These are phyloP conservation scores for Vicia sativa DNA, from an alignment of 306 rosid species.

Conservation along the genomic window DNA sequence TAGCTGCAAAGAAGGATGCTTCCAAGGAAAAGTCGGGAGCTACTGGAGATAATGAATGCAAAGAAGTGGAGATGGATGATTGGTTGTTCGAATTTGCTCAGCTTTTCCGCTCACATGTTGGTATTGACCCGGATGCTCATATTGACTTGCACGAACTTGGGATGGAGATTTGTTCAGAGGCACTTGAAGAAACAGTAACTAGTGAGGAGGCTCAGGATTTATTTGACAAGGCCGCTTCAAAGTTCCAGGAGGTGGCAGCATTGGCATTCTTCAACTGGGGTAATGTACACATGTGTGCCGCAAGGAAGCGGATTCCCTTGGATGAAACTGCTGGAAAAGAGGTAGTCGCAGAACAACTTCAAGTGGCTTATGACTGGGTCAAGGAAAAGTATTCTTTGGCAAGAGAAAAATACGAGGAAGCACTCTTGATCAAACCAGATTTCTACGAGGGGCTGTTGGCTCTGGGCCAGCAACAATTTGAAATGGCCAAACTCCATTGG, in stretches of 20 bases:
- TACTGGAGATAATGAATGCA: conserved; percentile 70
- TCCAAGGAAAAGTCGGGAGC: conserved; percentile 60
- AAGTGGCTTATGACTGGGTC: conserved; percentile 94
- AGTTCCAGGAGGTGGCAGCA: conserved; percentile 99
- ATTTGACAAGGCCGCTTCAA: conserved; percentile 90
- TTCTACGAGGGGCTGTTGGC: conserved; percentile 94
- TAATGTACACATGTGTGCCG: conserved; percentile 96
- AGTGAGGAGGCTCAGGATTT: conserved; percentile 94
- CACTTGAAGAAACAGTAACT: conserved; percentile 93
- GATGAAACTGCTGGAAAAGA: conserved; percentile 89
- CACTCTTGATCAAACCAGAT: conserved; percentile 85
- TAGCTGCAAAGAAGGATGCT: conserved; percentile 53
- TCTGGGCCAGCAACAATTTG: conserved; percentile 92
- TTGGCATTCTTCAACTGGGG: conserved; percentile 98
- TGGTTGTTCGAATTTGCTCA: conserved; percentile 99
- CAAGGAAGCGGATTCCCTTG: conserved; percentile 88
- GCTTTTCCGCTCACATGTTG: conserved; percentile 93
- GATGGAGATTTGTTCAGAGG: conserved; percentile 98
- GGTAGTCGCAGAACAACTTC: conserved; percentile 73
- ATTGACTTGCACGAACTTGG: conserved; percentile 96
- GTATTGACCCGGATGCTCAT: conserved; percentile 96
- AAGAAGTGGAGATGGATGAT: conserved; percentile 97
- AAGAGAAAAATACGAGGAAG: conserved; percentile 85
- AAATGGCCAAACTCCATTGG: conserved; percentile 98
- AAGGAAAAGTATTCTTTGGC: conserved; percentile 91